phyloP scores from a whole-genome alignment of 1,284 basidiomycete species.

The Lentinus polychrous region DNA sequence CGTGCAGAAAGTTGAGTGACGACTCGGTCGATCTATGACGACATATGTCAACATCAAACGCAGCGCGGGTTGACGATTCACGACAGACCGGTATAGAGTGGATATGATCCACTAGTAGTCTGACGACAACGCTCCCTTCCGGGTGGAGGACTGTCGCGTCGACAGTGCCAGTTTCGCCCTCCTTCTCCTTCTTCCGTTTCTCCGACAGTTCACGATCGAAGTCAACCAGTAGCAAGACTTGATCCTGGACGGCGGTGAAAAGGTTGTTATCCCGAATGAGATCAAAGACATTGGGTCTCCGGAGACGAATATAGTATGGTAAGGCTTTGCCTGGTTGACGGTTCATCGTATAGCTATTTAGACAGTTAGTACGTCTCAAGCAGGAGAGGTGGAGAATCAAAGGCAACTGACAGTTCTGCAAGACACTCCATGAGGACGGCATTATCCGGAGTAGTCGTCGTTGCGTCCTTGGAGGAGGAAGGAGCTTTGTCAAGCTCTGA shows the following conservation, averaged over 20 bases:
- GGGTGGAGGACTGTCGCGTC: constrained; percentile 19
- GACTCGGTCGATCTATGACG: constrained; percentile 78
- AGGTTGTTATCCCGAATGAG: constrained; percentile 93
- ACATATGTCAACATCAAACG: not conserved
- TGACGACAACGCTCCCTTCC: constrained; percentile 66
- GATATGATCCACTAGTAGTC: constrained; percentile 87
- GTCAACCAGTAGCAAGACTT: constrained; percentile 86
- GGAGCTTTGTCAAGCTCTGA: constrained; percentile 69
- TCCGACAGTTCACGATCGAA: constrained; percentile 88
- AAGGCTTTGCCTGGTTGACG: constrained; percentile 92
- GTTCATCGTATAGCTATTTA: constrained; percentile 69
- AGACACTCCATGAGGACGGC: constrained; percentile 84
- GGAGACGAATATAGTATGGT: constrained; percentile 81
- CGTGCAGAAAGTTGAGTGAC: constrained; percentile 79
- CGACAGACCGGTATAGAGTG: constrained; percentile 86
- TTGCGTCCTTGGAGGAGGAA: constrained; percentile 36
- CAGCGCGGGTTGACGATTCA: not conserved
- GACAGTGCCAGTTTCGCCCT: constrained; percentile 14
- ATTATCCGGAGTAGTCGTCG: constrained; percentile 31
- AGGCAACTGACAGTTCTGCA: constrained; percentile 69
- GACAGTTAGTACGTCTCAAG: not conserved
- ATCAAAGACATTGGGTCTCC: constrained; percentile 88
- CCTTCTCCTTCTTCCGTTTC: constrained; percentile 40
- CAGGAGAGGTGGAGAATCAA: not conserved
- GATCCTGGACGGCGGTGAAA: constrained; percentile 92